Evolutionary conservation across 345 rosid species (phyloP), one percentile per base, ranked within the genome.

Genomic region (Conringia planisiliqua): DNA sequence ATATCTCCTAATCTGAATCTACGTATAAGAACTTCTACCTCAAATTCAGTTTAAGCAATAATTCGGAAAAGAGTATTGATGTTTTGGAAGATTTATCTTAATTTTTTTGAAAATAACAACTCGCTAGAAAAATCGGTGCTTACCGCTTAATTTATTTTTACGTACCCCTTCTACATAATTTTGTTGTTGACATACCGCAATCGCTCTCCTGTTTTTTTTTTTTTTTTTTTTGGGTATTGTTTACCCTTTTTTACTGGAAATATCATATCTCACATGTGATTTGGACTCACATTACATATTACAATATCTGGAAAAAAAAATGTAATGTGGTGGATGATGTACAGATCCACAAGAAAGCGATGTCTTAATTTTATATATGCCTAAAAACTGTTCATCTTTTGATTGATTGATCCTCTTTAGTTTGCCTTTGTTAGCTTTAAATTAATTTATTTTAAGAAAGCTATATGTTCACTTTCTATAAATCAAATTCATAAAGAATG

Each of bases 351-450:
- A 16, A n/a, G 26, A 24, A 60, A 46, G 29, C 12, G 18, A 44
- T 44, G 33, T 18, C 64, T 30, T 10, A 8, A 43, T 46, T 18
- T 32, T 13, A 18, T 51, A 10, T 35, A 24, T 27, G 40, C 16
- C 43, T 16, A 6, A 35, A 74, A 69, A 8, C n/a, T 35, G 65
- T 55, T 43, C 29, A 64, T 66, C 26, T 71, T n/a, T 71, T 35
- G 47, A 36, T 17, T 9, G 24, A 22, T 12, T 58, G 56, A 68
- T 44, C 27, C 66, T 44, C 30, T 38, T 46, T 33, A 38, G 4
- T 46, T 47, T 20, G 35, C 20, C 60, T 38, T 61, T 47, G 24
- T 26, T 55, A 43, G 47, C 65, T 55, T 26, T 55, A 24, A n/a
- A 55, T 7, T 73, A 24, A 7, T 27, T 46, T 57, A 6, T 7